A percentile compares a stretch with the other conserved stretches of the same genome.
Evolutionary conservation across 2,329 filamentous ascomycete genomes (phyloP).

Genomic region (Pseudopithomyces maydicus): DNA sequence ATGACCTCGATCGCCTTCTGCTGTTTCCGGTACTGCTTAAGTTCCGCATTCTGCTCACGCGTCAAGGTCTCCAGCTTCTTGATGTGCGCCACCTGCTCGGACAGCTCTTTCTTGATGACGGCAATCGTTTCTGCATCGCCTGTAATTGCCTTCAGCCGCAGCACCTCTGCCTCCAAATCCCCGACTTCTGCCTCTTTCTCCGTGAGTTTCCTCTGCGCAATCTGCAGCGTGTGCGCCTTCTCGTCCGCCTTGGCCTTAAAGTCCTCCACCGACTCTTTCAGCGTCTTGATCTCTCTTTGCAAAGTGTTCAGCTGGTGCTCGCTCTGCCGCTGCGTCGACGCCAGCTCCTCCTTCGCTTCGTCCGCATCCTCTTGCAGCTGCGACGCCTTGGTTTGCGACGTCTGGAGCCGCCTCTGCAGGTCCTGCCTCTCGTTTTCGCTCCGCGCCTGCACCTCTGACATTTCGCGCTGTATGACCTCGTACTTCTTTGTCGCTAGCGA

Average conservation of each 20-base stretch:
- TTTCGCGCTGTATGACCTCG: slow-evolving; percentile 59
- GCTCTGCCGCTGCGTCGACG: slow-evolving; percentile 70
- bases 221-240: slow-evolving; percentile 62
- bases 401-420: slow-evolving; percentile 61
- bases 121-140: slow-evolving; percentile 84
- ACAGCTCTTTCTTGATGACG: slow-evolving; percentile 84
- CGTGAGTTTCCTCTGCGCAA: slow-evolving; percentile 68
- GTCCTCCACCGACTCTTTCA: slow-evolving; percentile 65
- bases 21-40: slow-evolving; percentile 79
- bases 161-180: slow-evolving; percentile 78
- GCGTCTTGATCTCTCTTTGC: slow-evolving; percentile 62
- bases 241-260: slow-evolving; percentile 63
- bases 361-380: slow-evolving; percentile 80
- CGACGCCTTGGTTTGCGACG: slow-evolving; percentile 71
- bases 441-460: slow-evolving; percentile 60
- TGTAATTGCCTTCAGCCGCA: slow-evolving; percentile 82
- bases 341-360: slow-evolving; percentile 76
- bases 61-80: slow-evolving; percentile 80
- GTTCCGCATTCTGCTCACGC: slow-evolving; percentile 76
- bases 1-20: slow-evolving; percentile 91
- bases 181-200: slow-evolving; percentile 74
- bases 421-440: slow-evolving; percentile 60
- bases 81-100: slow-evolving; percentile 91
- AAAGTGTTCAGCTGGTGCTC: slow-evolving; percentile 64
- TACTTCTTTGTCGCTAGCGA: slow-evolving; percentile 59